A percentile compares a stretch with the other conserved stretches of the same genome.
phyloP scores from a whole-genome alignment of 2,329 filamentous ascomycete genomes.

The Coleophoma crateriformis region DNA sequence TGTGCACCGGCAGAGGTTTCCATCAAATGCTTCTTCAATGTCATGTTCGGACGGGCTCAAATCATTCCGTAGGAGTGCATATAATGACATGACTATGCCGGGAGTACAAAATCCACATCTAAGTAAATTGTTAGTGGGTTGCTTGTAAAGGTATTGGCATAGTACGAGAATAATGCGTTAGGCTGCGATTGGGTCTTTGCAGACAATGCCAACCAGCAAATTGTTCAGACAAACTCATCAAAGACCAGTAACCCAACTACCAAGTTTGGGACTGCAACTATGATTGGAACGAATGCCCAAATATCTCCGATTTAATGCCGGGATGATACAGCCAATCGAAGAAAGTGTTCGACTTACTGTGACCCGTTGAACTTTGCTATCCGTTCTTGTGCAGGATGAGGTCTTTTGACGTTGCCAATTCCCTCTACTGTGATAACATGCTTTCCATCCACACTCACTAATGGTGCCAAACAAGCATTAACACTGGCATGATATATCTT shows the following conservation, averaged over 20 bases:
- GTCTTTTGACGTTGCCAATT: slow-evolving; percentile 80
- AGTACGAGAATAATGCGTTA: no score
- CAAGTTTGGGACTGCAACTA: no score
- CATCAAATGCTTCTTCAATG: slow-evolving; percentile 94
- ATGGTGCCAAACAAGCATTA: slow-evolving; percentile 89
- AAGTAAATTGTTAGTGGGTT: no score
- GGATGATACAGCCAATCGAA: no score
- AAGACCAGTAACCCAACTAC: no score
- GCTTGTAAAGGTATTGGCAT: no score
- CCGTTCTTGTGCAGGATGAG: slow-evolving; percentile 86
- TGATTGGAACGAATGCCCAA: no score
- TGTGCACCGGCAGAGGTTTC: slow-evolving; percentile 92
- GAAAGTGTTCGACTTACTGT: slow-evolving; percentile 37
- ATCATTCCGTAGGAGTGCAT: slow-evolving; percentile 85
- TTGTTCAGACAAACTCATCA: no score
- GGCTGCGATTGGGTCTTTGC: no score
- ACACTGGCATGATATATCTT: slow-evolving; percentile 94
- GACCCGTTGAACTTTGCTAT: slow-evolving; percentile 89
- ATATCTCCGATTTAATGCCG: no score
- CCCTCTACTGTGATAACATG: slow-evolving; percentile 98
- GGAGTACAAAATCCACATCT: slow-evolving; percentile 85
- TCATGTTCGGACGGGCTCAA: slow-evolving; percentile 71
- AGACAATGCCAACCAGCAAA: no score
- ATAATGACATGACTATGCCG: slow-evolving; percentile 96
- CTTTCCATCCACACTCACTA: slow-evolving; percentile 92